Evolutionary conservation across 257 asterid species (phyloP), one percentile per base, ranked within the genome.

Genomic region (Haberlea rhodopensis): DNA sequence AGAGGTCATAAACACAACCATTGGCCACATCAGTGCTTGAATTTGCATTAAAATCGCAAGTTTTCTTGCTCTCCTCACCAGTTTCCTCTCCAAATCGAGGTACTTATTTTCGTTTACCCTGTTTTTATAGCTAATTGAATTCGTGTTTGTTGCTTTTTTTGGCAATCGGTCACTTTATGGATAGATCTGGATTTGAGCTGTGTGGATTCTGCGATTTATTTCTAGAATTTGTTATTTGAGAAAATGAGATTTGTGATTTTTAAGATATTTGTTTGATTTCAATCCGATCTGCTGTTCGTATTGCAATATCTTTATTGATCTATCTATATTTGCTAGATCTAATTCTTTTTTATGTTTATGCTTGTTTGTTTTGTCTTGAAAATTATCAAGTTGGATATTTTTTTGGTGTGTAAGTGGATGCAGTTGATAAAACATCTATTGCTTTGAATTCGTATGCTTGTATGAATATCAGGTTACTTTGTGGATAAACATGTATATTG

Each of bases 21-120:
- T 37, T 55, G 15, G 40, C 23, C 19, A 20, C 26, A 43, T 7
- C 21, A 40, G 43, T 23, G 43, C 16, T 66, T 55, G 64, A 48
- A 45, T 67, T 58, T 59, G 28, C 18, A 40, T 58, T 67, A 29
- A n/a, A 60, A 23, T 53, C 34, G 52, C 3, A 16, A 49, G 34
- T 34, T 60, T 20, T 60, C 61, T 61, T 27, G 45, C 69, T 53
- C 58, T 61, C 56, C 52, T 29, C 25, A 1, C 26, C 26, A 29
- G 37, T 0, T 62, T 26, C 55, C 52, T 40, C 40, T 26, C 48
- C 57, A 23, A 26, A 16, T 62, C 37, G 13, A 70, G 64, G 69
- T 62, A 62, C 37, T 18, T 22, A 0, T 23, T 37, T 21, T 22
- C 13, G 11, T 23, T 20, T 1, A 18, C 20, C 8, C 7, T 43